Base-by-base conservation (phyloP, 2,329 filamentous ascomycete genomes). In the Phyllosticta paracitricarpa region DNA sequence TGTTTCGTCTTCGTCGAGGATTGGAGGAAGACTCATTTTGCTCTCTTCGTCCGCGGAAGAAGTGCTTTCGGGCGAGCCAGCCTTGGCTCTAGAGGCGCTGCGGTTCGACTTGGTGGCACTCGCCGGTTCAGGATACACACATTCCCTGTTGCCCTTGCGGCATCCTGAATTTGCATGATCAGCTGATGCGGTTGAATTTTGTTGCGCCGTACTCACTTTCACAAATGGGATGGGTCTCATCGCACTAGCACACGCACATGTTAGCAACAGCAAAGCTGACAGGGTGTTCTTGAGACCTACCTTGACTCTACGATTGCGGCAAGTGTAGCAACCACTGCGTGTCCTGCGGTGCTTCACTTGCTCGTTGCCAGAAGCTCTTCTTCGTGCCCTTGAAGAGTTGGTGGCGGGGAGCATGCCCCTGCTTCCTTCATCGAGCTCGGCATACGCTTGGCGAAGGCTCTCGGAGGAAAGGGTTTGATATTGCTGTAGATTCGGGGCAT, bases 301-400 rank as follows among this genome's bases (percentile, higher is more conserved):
- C 79, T 87, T 97, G 58, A 97, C 92, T 73, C 94, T 84, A 66
- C 94, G 84, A 68, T 87, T 87, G 63, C 94, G 84, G 75, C 94
- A 99, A 55, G 92, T 97, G 71, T 84, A 97, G 76, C 94, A 99
- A 28, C 94, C 94, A 65, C 91, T 97, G 68, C 94, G 83, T 53
- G 94, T 97, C 67, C 94, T 85, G 64, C 92, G 88, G 73, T 97
- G 93, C 75, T 97, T 97, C 66, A 95, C 88, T 69, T 89, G 87
- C 64, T 95, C 89, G 7, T 55, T 58, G 10, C 71, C 71, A 24
- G 72, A 69, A 12, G 67, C 66, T 53, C 73, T 69, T 59, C 71
- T 68, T 68, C 61, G 66, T 63, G 64, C 68, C 69, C 58, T 63
- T 65, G 63, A 67, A 14, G 60, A 54, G 56, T 56, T 51, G 65